Evolutionary conservation across 371 early-diverging fungal species (phyloP).

Genomic region (Fennellomyces sp.): DNA sequence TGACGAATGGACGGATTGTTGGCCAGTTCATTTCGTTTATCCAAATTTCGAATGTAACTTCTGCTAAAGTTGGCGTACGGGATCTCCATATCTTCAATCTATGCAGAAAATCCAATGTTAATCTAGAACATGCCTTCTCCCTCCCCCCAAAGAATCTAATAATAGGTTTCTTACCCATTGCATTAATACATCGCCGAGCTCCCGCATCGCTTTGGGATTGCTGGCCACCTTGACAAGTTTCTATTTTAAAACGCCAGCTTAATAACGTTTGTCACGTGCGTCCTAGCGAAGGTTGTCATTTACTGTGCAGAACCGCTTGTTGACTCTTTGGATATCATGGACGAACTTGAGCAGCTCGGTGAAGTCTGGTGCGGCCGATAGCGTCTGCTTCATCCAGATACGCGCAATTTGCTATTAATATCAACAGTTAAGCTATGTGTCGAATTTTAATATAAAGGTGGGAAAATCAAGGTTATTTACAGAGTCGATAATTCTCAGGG

Average conservation of each 20-base stretch:
- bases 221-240: slow-evolving; percentile 18
- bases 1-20: slow-evolving; percentile 27
- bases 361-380: slow-evolving; percentile 51
- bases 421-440: background rate
- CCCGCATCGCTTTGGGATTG: slow-evolving; percentile 31
- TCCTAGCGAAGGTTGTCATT: background rate
- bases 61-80: slow-evolving; percentile 54
- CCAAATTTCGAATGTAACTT: slow-evolving; percentile 37
- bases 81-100: slow-evolving; percentile 54
- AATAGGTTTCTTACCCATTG: slow-evolving; percentile 42
- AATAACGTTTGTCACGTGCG: background rate
- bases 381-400: slow-evolving; percentile 52
- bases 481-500: slow-evolving; percentile 48
- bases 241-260: slow-evolving; percentile 1
- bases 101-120: background rate
- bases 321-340: slow-evolving; percentile 44
- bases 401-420: slow-evolving; percentile 48
- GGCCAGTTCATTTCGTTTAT: slow-evolving; percentile 40
- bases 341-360: slow-evolving; percentile 41
- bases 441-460: background rate
- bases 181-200: slow-evolving; percentile 48
- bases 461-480: slow-evolving; percentile 22
- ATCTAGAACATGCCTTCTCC: background rate
- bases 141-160: background rate
- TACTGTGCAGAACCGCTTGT: slow-evolving; percentile 52